These are phyloP conservation scores for Zychaea mexicana DNA, from an alignment of 371 early-diverging fungal genomes.

Conservation along the genomic window DNA sequence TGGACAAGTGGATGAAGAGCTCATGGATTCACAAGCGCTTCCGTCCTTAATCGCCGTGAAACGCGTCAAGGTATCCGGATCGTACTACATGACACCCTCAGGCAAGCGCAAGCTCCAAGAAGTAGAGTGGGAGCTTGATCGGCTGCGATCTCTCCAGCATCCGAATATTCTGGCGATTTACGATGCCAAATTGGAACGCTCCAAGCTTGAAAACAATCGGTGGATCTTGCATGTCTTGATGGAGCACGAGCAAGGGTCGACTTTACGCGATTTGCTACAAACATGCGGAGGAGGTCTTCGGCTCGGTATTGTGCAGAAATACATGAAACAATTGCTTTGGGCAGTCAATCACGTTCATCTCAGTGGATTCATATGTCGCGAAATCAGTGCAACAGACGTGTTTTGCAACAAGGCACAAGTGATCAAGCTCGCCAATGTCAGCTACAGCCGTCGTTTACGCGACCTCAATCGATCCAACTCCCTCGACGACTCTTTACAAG, in stretches of 20 bases:
- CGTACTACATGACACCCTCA: conserved; percentile 50
- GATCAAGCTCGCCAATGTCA: conserved; percentile 47
- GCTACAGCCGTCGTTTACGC: conserved; percentile 50
- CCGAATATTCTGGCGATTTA: conserved; percentile 56
- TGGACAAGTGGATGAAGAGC: conserved; percentile 19
- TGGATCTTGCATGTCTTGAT: conserved; percentile 64
- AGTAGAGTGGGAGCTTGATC: conserved; percentile 62
- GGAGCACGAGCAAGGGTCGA: conserved; percentile 52
- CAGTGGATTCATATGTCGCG: conserved; percentile 63
- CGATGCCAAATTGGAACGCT: conserved; percentile 57
- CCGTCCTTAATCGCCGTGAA: conserved; percentile 43
- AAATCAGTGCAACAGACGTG: conserved; percentile 41
- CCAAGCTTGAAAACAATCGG: conserved; percentile 19
- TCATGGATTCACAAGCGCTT: conserved; percentile 18
- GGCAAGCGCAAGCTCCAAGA: conserved; percentile 65
- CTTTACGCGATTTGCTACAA: conserved; percentile 43
- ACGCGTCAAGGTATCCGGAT: conserved; percentile 35
- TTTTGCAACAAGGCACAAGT: conserved; percentile 40
- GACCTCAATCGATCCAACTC: conserved; percentile 48
- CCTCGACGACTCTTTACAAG: conserved; percentile 41
- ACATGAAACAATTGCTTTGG: conserved; percentile 61
- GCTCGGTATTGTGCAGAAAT: conserved; percentile 52
- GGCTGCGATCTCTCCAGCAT: conserved; percentile 55
- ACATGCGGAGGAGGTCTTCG: conserved; percentile 55
- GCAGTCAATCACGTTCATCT: conserved; percentile 60